Evolutionary conservation across 2,329 filamentous ascomycete genomes (phyloP).

Genomic region (Penicillium sp.): DNA sequence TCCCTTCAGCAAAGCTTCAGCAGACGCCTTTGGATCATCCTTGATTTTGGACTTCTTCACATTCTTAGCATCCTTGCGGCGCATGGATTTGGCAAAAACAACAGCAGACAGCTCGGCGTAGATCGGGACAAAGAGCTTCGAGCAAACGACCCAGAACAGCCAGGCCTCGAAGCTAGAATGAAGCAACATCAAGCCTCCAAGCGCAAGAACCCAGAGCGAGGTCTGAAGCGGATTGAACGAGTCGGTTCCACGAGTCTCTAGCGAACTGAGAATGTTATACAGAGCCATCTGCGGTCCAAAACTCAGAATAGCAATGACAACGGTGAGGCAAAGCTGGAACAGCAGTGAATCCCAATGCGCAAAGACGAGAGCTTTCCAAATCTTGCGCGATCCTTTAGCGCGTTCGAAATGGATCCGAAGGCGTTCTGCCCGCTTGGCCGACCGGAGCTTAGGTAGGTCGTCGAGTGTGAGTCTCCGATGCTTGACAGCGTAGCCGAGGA

Average conservation of each 20-base stretch:
- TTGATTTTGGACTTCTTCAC: slow-evolving; percentile 40
- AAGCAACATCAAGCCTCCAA: slow-evolving; percentile 62
- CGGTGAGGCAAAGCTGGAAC: slow-evolving; percentile 61
- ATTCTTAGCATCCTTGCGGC: slow-evolving; percentile 67
- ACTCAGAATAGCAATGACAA: slow-evolving; percentile 59
- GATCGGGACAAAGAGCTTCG: slow-evolving; percentile 65
- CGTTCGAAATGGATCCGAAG: slow-evolving; percentile 52
- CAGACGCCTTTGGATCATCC: slow-evolving; percentile 23
- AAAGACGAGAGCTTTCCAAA: slow-evolving; percentile 63
- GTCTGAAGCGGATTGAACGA: slow-evolving; percentile 53
- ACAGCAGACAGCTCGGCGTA: slow-evolving; percentile 70
- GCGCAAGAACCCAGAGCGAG: slow-evolving; percentile 68
- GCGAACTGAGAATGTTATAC: slow-evolving; percentile 62
- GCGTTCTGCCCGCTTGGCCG: slow-evolving; percentile 55
- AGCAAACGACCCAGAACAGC: slow-evolving; percentile 67
- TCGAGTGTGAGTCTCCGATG: slow-evolving; percentile 63
- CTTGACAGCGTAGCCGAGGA: slow-evolving; percentile 58
- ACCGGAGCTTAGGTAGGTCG: slow-evolving; percentile 64
- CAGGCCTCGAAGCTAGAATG: slow-evolving; percentile 62
- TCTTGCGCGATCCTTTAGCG: slow-evolving; percentile 37
- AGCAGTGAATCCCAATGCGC: slow-evolving; percentile 60
- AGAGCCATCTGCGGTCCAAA: slow-evolving; percentile 72
- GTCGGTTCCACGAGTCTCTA: slow-evolving; percentile 59
- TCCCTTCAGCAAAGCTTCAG: slow-evolving; percentile 22
- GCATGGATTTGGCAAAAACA: slow-evolving; percentile 75